Evolutionary conservation across 2,329 filamentous ascomycete species (phyloP).

Genomic region (Orbilia blumenaviensis): DNA sequence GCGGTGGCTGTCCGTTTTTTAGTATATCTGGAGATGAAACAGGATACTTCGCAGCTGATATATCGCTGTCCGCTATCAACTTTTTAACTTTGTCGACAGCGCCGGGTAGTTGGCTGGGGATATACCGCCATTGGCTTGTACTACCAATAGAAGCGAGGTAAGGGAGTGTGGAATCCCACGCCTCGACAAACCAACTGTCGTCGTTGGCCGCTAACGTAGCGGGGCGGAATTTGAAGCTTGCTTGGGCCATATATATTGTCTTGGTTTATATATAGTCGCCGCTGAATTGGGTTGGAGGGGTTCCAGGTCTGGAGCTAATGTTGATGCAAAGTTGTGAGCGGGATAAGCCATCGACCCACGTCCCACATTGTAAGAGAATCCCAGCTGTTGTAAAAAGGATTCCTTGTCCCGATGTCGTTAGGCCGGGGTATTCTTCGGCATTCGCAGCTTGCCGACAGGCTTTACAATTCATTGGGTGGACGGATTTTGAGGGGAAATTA

Average conservation of each 20-base stretch:
- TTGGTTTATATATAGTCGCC: not conserved
- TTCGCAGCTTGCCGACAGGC: not conserved
- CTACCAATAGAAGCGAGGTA: conserved; percentile 25
- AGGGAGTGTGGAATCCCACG: conserved; percentile 33
- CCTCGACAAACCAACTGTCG: conserved; percentile 32
- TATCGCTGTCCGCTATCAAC: conserved; percentile 7
- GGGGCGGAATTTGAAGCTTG: conserved; percentile 23
- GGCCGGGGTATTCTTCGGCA: not conserved
- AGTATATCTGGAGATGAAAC: not conserved
- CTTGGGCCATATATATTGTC: conserved; percentile 3
- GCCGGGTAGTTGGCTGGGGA: conserved; percentile 11
- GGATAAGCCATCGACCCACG: not conserved
- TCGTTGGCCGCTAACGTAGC: conserved; percentile 18
- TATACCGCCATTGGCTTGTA: conserved; percentile 18
- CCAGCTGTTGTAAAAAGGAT: not conserved
- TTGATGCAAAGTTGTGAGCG: not conserved
- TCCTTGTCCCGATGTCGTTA: not conserved
- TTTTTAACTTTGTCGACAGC: conserved; percentile 4
- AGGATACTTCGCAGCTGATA: not conserved
- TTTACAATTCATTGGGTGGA: not conserved
- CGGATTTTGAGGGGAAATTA: not conserved
- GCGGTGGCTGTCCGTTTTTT: not conserved
- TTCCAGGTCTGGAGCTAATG: not conserved
- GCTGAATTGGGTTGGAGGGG: not conserved
- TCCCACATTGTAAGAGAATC: not conserved